Percentiles rank a stretch among this genome's conserved stretches.
Evolutionary conservation across 2,329 filamentous ascomycete species (phyloP).

Genomic region (Alternaria arbusti): DNA sequence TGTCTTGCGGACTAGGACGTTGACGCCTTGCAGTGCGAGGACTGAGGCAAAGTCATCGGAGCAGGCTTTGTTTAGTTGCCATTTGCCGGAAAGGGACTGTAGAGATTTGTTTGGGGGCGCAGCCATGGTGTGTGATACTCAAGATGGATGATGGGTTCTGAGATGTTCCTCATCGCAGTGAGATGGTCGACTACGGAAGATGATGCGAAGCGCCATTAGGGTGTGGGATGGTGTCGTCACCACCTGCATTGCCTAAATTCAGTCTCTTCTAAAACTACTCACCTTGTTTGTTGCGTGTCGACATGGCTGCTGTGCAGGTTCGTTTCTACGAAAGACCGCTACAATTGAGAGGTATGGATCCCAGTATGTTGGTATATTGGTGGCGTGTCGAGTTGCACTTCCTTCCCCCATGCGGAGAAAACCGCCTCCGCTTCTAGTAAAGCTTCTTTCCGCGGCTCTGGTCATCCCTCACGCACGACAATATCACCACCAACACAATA

Average conservation of each 20-base stretch:
- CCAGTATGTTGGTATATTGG: background rate
- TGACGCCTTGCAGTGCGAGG: slow-evolving; percentile 20
- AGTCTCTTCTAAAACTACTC: background rate
- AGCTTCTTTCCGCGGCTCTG: background rate
- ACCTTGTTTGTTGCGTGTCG: background rate
- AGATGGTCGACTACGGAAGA: background rate
- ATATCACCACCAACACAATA: background rate
- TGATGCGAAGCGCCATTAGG: background rate
- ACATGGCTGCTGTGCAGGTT: background rate
- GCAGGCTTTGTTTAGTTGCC: slow-evolving; percentile 16
- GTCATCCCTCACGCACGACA: background rate
- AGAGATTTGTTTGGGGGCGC: slow-evolving; percentile 13
- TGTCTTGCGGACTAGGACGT: slow-evolving; percentile 13
- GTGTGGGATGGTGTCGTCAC: background rate
- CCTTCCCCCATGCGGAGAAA: background rate
- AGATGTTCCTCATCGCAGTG: background rate
- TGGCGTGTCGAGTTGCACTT: background rate
- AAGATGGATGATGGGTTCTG: background rate
- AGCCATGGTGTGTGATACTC: slow-evolving; percentile 6
- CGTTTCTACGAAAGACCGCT: background rate
- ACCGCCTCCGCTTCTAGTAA: background rate
- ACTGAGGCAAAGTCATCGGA: slow-evolving; percentile 22
- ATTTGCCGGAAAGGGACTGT: slow-evolving; percentile 15
- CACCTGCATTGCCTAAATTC: background rate
- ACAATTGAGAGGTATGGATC: background rate